Percentiles rank a stretch among this genome's conserved stretches.
Evolutionary conservation across 352 stramenopile species (phyloP).

Genomic region (Pythium myriotylum): DNA sequence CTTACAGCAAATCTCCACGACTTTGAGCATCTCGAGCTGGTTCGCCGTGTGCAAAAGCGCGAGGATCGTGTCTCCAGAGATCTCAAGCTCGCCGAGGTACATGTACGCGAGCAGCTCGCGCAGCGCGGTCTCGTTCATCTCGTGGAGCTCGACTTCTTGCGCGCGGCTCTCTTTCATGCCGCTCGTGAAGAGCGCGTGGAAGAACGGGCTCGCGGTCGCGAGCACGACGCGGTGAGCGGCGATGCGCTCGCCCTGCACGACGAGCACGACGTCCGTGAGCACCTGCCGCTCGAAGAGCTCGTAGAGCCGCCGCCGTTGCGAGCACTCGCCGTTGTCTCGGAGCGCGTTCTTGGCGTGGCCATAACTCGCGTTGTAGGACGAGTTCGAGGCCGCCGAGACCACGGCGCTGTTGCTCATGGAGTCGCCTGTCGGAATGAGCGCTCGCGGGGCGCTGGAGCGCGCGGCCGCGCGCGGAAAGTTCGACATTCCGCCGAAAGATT

Average conservation of each 20-base stretch:
- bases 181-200: constrained; percentile 74
- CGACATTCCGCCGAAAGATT: constrained; percentile 9
- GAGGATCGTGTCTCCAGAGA: constrained; percentile 64
- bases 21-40: constrained; percentile 67
- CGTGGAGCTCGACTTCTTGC: constrained; percentile 52
- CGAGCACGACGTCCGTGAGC: constrained; percentile 68
- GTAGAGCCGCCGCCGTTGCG: constrained; percentile 50
- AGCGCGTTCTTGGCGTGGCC: background rate
- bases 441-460: background rate
- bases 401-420: constrained; percentile 33
- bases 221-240: constrained; percentile 67
- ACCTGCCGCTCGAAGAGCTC: constrained; percentile 45
- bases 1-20: constrained; percentile 73
- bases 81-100: constrained; percentile 61
- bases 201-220: constrained; percentile 66
- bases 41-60: constrained; percentile 66
- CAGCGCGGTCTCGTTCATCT: constrained; percentile 48
- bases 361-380: constrained; percentile 1
- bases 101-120: constrained; percentile 63
- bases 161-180: constrained; percentile 65
- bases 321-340: constrained; percentile 10
- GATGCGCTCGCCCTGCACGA: constrained; percentile 51
- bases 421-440: background rate
- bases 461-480: constrained; percentile 7
- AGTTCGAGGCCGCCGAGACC: constrained; percentile 11